phyloP scores from a whole-genome alignment of 768 basidiomycete species.

The Pisolithus sp. region DNA sequence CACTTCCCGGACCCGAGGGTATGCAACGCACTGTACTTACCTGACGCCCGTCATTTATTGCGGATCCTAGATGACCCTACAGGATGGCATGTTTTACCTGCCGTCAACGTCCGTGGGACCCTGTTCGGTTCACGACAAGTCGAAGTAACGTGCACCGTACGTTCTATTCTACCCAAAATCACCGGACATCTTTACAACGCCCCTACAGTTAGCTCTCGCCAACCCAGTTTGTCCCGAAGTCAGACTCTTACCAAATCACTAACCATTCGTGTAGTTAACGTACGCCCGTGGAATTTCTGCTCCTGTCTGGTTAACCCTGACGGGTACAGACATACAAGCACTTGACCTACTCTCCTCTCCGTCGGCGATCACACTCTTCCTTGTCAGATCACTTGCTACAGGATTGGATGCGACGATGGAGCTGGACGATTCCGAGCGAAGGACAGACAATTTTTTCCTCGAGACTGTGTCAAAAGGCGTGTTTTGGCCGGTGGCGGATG shows the following conservation, averaged over 20 bases:
- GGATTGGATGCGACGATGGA: conserved; percentile 39
- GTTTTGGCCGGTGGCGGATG: conserved; percentile 37
- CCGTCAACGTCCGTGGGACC: conserved; percentile 29
- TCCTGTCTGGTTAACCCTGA: conserved; percentile 44
- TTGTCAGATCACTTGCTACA: conserved; percentile 43
- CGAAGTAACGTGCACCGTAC: conserved; percentile 27
- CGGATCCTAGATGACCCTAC: conserved; percentile 28
- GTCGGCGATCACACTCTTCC: conserved; percentile 33
- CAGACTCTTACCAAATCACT: no score
- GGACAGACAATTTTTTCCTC: conserved; percentile 43
- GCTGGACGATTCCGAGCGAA: conserved; percentile 29
- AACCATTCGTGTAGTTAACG: conserved; percentile 30
- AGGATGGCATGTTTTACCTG: conserved; percentile 32
- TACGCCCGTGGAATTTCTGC: conserved; percentile 48
- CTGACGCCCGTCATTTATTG: background rate
- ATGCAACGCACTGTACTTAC: background rate
- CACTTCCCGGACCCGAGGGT: conserved; percentile 32
- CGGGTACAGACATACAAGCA: conserved; percentile 38
- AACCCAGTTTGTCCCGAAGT: conserved; percentile 33
- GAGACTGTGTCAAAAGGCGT: conserved; percentile 37
- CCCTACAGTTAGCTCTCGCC: conserved; percentile 40
- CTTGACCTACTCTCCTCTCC: conserved; percentile 44
- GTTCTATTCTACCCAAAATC: conserved; percentile 8
- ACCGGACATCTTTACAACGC: background rate
- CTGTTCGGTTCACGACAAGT: conserved; percentile 28